Percentiles rank a stretch among this genome's conserved stretches.
phyloP scores from a whole-genome alignment of 768 basidiomycete species.

The Imleria badia region DNA sequence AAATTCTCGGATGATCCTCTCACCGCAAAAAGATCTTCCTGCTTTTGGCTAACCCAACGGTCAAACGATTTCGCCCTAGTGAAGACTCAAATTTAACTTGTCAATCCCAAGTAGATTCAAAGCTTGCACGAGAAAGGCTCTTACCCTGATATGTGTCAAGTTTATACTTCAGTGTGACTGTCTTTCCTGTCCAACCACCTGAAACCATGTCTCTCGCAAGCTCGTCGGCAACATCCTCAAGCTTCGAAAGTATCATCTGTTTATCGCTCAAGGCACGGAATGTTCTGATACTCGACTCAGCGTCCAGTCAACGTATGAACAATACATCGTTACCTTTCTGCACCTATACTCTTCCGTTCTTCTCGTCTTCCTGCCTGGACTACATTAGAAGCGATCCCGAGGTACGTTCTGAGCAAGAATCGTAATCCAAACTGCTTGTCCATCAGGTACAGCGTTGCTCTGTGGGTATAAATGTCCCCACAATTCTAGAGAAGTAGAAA shows the following conservation, averaged over 20 bases:
- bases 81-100: constrained; percentile 47
- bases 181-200: constrained; percentile 84
- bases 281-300: constrained; percentile 48
- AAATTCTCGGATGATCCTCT: constrained; percentile 22
- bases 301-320: neutral
- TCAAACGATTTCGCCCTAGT: constrained; percentile 81
- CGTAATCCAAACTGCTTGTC: constrained; percentile 83
- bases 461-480: constrained; percentile 80
- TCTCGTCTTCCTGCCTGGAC: constrained; percentile 76
- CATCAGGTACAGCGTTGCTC: constrained; percentile 74
- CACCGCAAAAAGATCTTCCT: constrained; percentile 77
- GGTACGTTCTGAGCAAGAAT: constrained; percentile 74
- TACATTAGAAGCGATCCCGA: constrained; percentile 84
- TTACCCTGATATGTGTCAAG: constrained; percentile 84
- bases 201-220: constrained; percentile 77
- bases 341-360: constrained; percentile 89
- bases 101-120: constrained; percentile 4
- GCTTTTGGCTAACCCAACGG: constrained; percentile 70
- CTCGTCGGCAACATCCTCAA: constrained; percentile 79
- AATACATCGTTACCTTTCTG: constrained; percentile 61
- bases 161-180: constrained; percentile 92
- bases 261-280: constrained; percentile 69
- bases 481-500: constrained; percentile 57
- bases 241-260: constrained; percentile 66
- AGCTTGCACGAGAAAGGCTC: neutral